phyloP scores from a whole-genome alignment of 2,329 filamentous ascomycete species.

The Stromatinia cepivora region DNA sequence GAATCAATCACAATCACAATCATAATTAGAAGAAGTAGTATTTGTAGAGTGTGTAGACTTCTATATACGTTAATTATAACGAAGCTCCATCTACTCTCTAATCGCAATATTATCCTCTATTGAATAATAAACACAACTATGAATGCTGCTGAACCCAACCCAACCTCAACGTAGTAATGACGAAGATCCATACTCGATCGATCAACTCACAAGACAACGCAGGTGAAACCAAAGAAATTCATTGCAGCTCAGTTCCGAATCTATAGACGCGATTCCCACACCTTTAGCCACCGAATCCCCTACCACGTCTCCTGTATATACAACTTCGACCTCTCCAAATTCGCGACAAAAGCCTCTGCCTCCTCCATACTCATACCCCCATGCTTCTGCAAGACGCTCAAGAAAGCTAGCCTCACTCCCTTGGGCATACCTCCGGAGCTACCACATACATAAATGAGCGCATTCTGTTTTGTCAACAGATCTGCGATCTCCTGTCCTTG shows the following conservation, averaged over 20 bases:
- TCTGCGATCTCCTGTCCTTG: slow-evolving; percentile 44
- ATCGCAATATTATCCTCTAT: background rate
- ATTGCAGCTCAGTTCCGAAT: background rate
- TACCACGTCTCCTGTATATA: slow-evolving; percentile 73
- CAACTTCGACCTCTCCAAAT: slow-evolving; percentile 60
- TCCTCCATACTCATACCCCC: slow-evolving; percentile 42
- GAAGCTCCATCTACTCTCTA: background rate
- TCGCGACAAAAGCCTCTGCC: slow-evolving; percentile 56
- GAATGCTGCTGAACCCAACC: background rate
- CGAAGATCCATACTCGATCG: too few species aligned
- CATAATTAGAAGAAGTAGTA: too few species aligned
- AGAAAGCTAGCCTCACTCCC: slow-evolving; percentile 64
- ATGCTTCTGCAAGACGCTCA: slow-evolving; percentile 56
- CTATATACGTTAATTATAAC: background rate
- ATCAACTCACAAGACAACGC: background rate
- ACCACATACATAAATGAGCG: slow-evolving; percentile 59
- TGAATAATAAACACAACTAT: background rate
- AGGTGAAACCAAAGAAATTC: background rate
- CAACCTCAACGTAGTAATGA: too few species aligned
- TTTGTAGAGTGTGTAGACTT: background rate
- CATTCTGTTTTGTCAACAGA: slow-evolving; percentile 53
- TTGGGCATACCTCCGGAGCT: slow-evolving; percentile 69
- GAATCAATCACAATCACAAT: too few species aligned
- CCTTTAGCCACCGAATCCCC: background rate
- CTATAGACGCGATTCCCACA: background rate